phyloP scores from a whole-genome alignment of 148 eudicot genomes.

The Agrostemma githago region DNA sequence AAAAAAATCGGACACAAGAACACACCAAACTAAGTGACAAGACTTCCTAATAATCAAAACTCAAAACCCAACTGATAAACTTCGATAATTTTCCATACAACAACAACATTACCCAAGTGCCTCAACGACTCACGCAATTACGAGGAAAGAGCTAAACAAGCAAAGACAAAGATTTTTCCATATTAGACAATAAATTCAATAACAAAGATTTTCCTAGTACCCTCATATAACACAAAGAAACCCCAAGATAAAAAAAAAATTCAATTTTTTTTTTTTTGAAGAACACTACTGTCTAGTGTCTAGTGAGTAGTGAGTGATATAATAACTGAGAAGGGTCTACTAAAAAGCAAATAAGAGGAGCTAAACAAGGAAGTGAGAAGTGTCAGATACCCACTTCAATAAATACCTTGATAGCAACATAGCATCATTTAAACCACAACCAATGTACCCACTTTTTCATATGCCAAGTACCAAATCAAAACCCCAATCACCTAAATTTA shows the following conservation, averaged over 20 bases:
- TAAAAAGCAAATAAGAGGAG: constrained; percentile 22
- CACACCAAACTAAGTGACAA: constrained; percentile 8
- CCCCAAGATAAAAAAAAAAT: constrained; percentile 7
- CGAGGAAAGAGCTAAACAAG: background rate
- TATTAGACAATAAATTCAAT: constrained; percentile 8
- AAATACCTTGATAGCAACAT: constrained; percentile 38
- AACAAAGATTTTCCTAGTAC: constrained; percentile 23
- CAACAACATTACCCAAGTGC: background rate
- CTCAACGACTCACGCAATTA: background rate
- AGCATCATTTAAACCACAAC: constrained; percentile 32
- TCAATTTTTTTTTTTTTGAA: too few species aligned
- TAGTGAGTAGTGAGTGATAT: constrained; percentile 24
- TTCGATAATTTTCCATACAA: background rate
- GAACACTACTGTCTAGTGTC: background rate
- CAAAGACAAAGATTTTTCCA: background rate
- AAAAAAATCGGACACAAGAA: constrained; percentile 20
- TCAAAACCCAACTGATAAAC: constrained; percentile 1
- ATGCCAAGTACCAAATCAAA: constrained; percentile 27
- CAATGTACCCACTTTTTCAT: constrained; percentile 28
- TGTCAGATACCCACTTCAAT: constrained; percentile 42
- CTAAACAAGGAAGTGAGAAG: constrained; percentile 20
- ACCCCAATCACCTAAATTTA: constrained; percentile 19
- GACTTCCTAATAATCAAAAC: background rate
- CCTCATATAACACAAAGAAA: constrained; percentile 22
- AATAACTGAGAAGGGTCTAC: constrained; percentile 24